A percentile compares a stretch with the other conserved stretches of the same genome.
Conservation (phyloP, 257 asterid species). For the Nicotiana obtusifolia region DNA sequence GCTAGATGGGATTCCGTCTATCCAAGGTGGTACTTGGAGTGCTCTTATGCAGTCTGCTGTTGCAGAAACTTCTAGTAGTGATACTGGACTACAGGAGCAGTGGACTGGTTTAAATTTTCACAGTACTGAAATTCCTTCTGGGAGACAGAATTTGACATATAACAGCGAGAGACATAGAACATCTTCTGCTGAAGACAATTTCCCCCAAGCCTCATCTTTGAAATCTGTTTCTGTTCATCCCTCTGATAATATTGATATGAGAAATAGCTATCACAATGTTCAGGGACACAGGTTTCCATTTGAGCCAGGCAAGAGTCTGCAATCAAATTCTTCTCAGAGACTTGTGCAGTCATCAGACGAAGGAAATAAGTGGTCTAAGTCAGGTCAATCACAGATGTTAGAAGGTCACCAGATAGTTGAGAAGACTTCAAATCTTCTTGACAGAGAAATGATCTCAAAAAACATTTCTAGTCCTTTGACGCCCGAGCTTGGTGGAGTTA, state of each 20-base stretch:
- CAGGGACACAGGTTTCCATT: conserved; percentile 34
- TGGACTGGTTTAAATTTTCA: conserved; percentile 49
- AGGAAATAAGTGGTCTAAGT: conserved; percentile 38
- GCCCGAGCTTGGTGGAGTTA: conserved; percentile 31
- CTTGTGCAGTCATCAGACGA: conserved; percentile 29
- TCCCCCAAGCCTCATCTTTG: conserved; percentile 28
- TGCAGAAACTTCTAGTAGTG: conserved; percentile 72
- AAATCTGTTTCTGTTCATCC: conserved; percentile 31
- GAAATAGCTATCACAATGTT: conserved; percentile 26
- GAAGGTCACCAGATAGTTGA: conserved; percentile 32
- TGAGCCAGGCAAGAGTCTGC: conserved; percentile 30
- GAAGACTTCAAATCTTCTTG: conserved; percentile 36
- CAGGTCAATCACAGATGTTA: conserved; percentile 24
- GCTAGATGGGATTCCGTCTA: conserved; percentile 41
- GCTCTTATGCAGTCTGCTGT: conserved; percentile 99
- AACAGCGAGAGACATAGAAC: conserved; percentile 34
- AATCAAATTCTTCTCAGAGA: conserved; percentile 37
- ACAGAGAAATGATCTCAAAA: conserved; percentile 29
- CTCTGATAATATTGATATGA: conserved; percentile 21
- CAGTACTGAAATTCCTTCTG: conserved; percentile 28
- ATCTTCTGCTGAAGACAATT: conserved; percentile 22
- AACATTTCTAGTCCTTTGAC: conserved; percentile 28
- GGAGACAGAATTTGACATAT: conserved; percentile 32
- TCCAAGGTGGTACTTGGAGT: conserved; percentile 94
- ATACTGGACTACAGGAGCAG: conserved; percentile 48